phyloP scores from a whole-genome alignment of 2,329 filamentous ascomycete genomes.

The Scedosporium boydii region DNA sequence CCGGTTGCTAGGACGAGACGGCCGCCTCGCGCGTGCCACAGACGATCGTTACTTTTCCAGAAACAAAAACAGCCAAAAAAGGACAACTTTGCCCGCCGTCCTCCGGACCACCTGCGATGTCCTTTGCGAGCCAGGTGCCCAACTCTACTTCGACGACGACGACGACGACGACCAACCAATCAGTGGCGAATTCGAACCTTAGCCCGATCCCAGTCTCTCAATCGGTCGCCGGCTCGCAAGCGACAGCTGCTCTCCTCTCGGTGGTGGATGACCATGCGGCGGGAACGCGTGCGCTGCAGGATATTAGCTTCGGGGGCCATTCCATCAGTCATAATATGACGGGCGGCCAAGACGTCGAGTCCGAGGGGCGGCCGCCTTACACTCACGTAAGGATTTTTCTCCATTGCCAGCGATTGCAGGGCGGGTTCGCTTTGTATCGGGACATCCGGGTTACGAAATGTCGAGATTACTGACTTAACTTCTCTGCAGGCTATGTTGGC shows the following conservation, averaged over 20 bases:
- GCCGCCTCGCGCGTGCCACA: background rate
- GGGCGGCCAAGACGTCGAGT: slow-evolving; percentile 25
- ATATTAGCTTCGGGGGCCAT: slow-evolving; percentile 15
- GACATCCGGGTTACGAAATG: background rate
- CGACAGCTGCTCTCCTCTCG: slow-evolving; percentile 19
- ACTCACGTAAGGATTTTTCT: slow-evolving; percentile 25
- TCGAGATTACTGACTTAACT: background rate
- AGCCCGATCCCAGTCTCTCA: background rate
- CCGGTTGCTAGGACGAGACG: background rate
- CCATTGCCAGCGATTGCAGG: background rate
- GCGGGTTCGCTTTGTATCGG: background rate
- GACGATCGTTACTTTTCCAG: background rate
- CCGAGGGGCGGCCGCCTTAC: slow-evolving; percentile 34
- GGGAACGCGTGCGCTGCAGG: slow-evolving; percentile 17
- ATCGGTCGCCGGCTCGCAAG: slow-evolving; percentile 15
- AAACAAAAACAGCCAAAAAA: background rate
- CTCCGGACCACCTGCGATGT: background rate
- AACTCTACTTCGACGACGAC: background rate
- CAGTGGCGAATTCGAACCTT: background rate
- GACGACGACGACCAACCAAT: background rate
- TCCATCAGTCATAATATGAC: slow-evolving; percentile 22
- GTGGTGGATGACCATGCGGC: slow-evolving; percentile 25
- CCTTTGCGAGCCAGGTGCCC: background rate
- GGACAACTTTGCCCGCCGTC: background rate
- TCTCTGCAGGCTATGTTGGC: slow-evolving; percentile 75